phyloP scores from a whole-genome alignment of 2,329 filamentous ascomycete species.

The Stemphylium lycopersici region DNA sequence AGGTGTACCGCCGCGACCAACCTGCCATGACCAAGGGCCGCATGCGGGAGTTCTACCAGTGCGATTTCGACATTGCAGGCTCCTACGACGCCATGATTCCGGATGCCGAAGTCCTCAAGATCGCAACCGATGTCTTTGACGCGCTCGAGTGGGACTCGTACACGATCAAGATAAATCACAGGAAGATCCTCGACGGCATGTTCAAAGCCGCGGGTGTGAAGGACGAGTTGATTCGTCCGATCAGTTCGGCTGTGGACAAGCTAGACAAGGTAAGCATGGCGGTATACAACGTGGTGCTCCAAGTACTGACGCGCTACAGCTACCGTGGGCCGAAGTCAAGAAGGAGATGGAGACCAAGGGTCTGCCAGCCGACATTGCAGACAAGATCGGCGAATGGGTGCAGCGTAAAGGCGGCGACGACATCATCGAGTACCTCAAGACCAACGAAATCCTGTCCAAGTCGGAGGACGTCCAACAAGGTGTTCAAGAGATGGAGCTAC shows the following conservation, averaged over 20 bases:
- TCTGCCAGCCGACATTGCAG: slow-evolving; percentile 74
- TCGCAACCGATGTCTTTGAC: slow-evolving; percentile 85
- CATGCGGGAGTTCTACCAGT: slow-evolving; percentile 97
- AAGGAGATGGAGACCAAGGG: slow-evolving; percentile 97
- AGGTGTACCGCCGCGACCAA: slow-evolving; percentile 83
- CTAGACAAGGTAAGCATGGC: slow-evolving; percentile 72
- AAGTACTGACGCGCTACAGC: slow-evolving; percentile 34
- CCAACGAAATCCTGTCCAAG: slow-evolving; percentile 53
- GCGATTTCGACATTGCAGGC: slow-evolving; percentile 92
- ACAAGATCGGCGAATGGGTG: slow-evolving; percentile 88
- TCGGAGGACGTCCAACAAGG: slow-evolving; percentile 74
- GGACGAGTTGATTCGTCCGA: slow-evolving; percentile 82
- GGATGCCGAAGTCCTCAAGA: slow-evolving; percentile 85
- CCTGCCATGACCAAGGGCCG: slow-evolving; percentile 83
- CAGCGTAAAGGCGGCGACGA: slow-evolving; percentile 76
- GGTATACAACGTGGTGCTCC: neutral
- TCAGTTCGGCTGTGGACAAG: slow-evolving; percentile 94
- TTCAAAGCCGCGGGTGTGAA: slow-evolving; percentile 92
- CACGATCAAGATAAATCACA: slow-evolving; percentile 93
- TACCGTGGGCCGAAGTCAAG: slow-evolving; percentile 84
- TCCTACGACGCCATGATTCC: slow-evolving; percentile 88
- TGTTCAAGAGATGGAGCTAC: slow-evolving; percentile 77
- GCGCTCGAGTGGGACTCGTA: slow-evolving; percentile 76
- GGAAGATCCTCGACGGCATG: slow-evolving; percentile 90
- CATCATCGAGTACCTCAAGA: slow-evolving; percentile 59